Conservation (phyloP, 2,329 filamentous ascomycete genomes). For the Fusarium fracticaudum region DNA sequence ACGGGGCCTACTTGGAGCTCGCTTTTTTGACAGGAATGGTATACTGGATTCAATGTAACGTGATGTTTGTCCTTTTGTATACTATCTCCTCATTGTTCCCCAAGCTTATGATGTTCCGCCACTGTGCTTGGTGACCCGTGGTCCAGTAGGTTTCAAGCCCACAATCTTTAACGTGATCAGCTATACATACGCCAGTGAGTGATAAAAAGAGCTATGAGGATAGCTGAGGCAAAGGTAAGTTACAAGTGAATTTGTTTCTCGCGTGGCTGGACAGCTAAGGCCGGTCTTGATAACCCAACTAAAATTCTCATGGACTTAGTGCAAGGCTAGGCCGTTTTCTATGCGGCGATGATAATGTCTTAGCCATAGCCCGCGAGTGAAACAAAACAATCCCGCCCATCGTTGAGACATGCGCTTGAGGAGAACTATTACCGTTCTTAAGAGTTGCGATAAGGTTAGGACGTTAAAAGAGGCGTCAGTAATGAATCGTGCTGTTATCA, state of each 20-base stretch:
- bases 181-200: background rate
- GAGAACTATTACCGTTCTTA: background rate
- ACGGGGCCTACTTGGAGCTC: fast-evolving
- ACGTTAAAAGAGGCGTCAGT: no score
- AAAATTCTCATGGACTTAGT: background rate
- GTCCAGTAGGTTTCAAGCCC: background rate
- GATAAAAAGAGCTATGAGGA: background rate
- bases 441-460: no score
- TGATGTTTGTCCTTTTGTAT: fast-evolving
- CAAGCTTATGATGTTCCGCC: background rate
- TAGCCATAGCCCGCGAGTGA: background rate
- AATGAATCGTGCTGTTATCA: no score
- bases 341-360: background rate
- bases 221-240: background rate
- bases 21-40: fast-evolving
- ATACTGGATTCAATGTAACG: no score
- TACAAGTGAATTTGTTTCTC: background rate
- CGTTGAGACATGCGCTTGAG: background rate
- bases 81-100: background rate
- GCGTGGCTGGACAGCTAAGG: background rate
- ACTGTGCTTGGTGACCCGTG: background rate
- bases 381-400: fast-evolving
- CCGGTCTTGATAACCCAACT: background rate
- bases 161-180: background rate
- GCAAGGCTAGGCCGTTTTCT: fast-evolving